phyloP scores from a whole-genome alignment of 2,329 filamentous ascomycete species.

The Sporothrix euskadiensis region DNA sequence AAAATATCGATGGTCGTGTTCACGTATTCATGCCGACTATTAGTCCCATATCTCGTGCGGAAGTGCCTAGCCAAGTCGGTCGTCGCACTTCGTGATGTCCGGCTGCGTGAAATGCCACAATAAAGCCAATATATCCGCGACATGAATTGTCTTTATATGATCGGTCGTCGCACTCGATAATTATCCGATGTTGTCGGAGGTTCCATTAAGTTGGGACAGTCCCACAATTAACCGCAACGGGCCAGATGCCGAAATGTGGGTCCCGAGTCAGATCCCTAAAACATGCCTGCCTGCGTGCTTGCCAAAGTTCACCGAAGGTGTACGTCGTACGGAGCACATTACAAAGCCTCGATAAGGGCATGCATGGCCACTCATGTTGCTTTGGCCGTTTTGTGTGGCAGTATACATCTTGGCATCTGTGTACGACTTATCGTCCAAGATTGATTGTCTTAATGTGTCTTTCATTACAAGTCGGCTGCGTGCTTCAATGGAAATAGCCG shows the following conservation, averaged over 20 bases:
- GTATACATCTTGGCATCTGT: too few relatives aligned
- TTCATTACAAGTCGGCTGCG: too few relatives aligned
- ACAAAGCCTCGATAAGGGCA: too few relatives aligned
- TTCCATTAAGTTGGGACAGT: not conserved
- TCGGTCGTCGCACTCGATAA: constrained; percentile 6
- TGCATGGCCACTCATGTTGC: too few relatives aligned
- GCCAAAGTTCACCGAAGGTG: too few relatives aligned
- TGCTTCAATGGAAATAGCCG: too few relatives aligned
- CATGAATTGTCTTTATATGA: not conserved
- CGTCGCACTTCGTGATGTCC: not conserved
- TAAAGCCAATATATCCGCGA: not conserved
- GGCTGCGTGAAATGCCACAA: not conserved
- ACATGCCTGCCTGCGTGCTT: not conserved
- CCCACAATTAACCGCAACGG: not conserved
- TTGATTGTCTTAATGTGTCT: too few relatives aligned
- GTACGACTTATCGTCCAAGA: too few relatives aligned
- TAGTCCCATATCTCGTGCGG: too few relatives aligned
- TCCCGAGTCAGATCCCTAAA: not conserved
- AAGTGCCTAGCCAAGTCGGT: not conserved
- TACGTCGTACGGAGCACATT: too few relatives aligned
- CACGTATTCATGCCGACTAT: not conserved
- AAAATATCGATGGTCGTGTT: not conserved
- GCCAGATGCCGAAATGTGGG: not conserved
- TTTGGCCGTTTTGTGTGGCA: too few relatives aligned
- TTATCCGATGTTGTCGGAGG: not conserved